phyloP scores from a whole-genome alignment of 1,284 basidiomycete species.

The Leccinum griseonigrum region DNA sequence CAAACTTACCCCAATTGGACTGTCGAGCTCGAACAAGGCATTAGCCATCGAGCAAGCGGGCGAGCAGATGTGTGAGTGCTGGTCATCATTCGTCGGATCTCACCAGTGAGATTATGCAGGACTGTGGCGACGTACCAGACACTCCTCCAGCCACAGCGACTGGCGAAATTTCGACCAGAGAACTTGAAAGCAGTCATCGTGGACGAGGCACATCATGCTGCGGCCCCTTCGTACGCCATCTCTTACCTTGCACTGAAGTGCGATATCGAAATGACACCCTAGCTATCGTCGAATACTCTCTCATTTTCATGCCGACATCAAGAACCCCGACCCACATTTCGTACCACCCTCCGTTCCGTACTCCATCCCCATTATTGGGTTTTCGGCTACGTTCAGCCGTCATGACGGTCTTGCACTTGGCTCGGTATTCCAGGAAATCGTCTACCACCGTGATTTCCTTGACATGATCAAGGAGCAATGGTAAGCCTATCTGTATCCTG shows the following conservation, averaged over 20 bases:
- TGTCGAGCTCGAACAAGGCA: constrained; percentile 92
- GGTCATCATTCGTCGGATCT: background rate
- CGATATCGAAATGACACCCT: constrained; percentile 1
- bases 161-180: constrained; percentile 79
- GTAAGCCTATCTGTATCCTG: constrained; percentile 38
- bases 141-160: constrained; percentile 60
- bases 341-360: constrained; percentile 38
- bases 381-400: constrained; percentile 92
- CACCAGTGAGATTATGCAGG: constrained; percentile 37
- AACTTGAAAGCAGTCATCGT: constrained; percentile 82
- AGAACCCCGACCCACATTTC: constrained; percentile 47
- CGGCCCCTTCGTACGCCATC: constrained; percentile 74
- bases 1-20: constrained; percentile 69
- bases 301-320: constrained; percentile 67
- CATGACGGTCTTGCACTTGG: constrained; percentile 91
- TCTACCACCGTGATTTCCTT: constrained; percentile 91
- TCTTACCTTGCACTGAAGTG: constrained; percentile 2
- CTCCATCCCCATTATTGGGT: constrained; percentile 85
- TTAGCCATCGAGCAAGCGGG: constrained; percentile 74
- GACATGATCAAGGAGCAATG: constrained; percentile 94
- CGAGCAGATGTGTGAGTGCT: constrained; percentile 76
- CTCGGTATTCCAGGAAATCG: constrained; percentile 87
- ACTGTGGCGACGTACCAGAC: constrained; percentile 95
- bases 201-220: constrained; percentile 95
- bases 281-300: constrained; percentile 81